Percentiles rank a stretch among this genome's conserved stretches.
Evolutionary conservation across 257 asterid genomes (phyloP).

Genomic region (Nemophila menziesii): DNA sequence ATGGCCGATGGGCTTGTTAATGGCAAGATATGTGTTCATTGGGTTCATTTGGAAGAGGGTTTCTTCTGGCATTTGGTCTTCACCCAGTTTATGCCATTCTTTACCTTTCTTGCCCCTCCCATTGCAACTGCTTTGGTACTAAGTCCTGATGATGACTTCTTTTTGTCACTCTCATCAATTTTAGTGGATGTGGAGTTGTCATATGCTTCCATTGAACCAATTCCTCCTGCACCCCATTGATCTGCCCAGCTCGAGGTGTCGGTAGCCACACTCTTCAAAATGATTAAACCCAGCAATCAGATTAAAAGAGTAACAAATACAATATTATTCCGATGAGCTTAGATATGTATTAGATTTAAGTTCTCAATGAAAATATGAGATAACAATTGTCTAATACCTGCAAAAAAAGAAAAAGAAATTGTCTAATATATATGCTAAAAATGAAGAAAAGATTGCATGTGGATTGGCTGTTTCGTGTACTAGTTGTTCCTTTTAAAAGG

Average conservation of each 20-base stretch:
- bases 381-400: no score
- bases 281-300: no score
- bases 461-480: conserved; percentile 52
- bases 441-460: conserved; percentile 24
- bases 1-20: no score
- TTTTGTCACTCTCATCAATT: conserved; percentile 28
- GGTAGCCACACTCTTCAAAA: conserved; percentile 24
- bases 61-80: conserved; percentile 65
- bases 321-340: not conserved
- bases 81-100: conserved; percentile 63
- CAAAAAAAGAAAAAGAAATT: no score
- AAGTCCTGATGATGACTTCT: conserved; percentile 32
- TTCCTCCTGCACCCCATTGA: conserved; percentile 94
- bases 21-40: conserved; percentile 1
- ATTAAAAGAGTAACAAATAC: no score
- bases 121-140: conserved; percentile 49
- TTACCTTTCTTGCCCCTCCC: conserved; percentile 54
- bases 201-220: conserved; percentile 51
- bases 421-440: conserved; percentile 7
- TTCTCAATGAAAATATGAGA: conserved; percentile 14
- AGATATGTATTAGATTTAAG: conserved; percentile 7
- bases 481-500: conserved; percentile 25
- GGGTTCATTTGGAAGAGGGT: conserved; percentile 29
- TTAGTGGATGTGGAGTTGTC: conserved; percentile 20
- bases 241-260: conserved; percentile 91